phyloP scores from a whole-genome alignment of 1,139 yeast genomes.

The Saccharomyces uvarum region DNA sequence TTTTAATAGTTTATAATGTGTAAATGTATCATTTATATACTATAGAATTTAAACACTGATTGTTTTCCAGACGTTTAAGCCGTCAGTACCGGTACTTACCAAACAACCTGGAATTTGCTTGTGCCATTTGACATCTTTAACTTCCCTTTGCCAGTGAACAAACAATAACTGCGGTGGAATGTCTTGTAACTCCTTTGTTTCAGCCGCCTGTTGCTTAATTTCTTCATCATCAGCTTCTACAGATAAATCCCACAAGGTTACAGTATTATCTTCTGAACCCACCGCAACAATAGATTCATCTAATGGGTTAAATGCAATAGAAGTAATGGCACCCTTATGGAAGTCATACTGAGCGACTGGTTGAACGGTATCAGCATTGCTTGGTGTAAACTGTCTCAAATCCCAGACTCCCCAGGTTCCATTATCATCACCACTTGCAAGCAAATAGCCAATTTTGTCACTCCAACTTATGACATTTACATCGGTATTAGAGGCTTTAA shows the following conservation, averaged over 20 bases:
- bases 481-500: constrained; percentile 75
- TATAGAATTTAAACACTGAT: constrained; percentile 58
- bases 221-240: constrained; percentile 97
- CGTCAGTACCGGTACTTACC: constrained; percentile 92
- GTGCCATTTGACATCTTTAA: constrained; percentile 97
- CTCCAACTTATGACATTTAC: constrained; percentile 97
- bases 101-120: constrained; percentile 92
- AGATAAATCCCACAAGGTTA: constrained; percentile 93
- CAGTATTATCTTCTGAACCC: constrained; percentile 93
- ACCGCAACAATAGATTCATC: constrained; percentile 95
- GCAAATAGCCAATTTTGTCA: constrained; percentile 69
- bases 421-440: constrained; percentile 96
- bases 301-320: constrained; percentile 87
- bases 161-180: constrained; percentile 93
- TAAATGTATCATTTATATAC: neutral
- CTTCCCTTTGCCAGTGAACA: constrained; percentile 97
- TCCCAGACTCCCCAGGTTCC: constrained; percentile 99
- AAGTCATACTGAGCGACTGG: constrained; percentile 92
- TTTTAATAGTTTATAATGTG: neutral
- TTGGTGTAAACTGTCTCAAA: constrained; percentile 69
- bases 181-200: constrained; percentile 70
- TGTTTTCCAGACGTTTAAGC: constrained; percentile 91
- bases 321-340: constrained; percentile 89
- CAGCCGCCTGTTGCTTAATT: constrained; percentile 62
- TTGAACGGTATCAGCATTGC: constrained; percentile 43